Evolutionary conservation across 768 basidiomycete genomes (phyloP).

Genomic region (Russula brevipes): DNA sequence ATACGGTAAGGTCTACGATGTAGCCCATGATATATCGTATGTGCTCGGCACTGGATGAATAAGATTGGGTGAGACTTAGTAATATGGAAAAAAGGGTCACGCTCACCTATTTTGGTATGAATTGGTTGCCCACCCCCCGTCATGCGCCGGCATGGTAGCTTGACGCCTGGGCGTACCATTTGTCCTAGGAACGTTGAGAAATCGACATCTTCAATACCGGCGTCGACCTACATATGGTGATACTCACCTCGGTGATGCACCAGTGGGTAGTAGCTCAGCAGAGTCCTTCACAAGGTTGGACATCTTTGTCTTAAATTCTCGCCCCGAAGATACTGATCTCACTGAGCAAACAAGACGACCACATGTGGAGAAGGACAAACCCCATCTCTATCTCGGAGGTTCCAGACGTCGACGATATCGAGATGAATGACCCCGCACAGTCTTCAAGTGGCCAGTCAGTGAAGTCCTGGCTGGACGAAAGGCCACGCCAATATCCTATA

Average conservation of each 20-base stretch:
- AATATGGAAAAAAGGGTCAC: not conserved
- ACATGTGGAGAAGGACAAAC: not conserved
- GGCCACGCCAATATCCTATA: constrained; percentile 13
- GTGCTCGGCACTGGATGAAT: no score
- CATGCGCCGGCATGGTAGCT: not conserved
- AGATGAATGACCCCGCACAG: constrained; percentile 1
- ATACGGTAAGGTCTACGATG: no score
- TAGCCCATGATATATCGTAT: no score
- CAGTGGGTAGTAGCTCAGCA: no score
- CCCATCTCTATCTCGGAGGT: not conserved
- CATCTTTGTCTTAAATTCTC: not conserved
- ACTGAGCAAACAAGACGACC: not conserved
- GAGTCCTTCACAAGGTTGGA: not conserved
- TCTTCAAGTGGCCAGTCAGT: not conserved
- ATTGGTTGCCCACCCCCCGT: not conserved
- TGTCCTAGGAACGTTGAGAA: no score
- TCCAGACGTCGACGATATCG: constrained; percentile 9
- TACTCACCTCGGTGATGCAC: no score
- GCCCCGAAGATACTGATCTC: constrained; percentile 1
- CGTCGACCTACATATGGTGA: no score
- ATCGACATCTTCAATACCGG: no score
- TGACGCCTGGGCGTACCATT: no score
- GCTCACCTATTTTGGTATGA: not conserved
- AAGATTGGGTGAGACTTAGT: no score
- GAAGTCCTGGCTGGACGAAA: not conserved